These are phyloP conservation scores for Solanum ossicruentum DNA, from an alignment of 257 asterid species.

Conservation along the genomic window DNA sequence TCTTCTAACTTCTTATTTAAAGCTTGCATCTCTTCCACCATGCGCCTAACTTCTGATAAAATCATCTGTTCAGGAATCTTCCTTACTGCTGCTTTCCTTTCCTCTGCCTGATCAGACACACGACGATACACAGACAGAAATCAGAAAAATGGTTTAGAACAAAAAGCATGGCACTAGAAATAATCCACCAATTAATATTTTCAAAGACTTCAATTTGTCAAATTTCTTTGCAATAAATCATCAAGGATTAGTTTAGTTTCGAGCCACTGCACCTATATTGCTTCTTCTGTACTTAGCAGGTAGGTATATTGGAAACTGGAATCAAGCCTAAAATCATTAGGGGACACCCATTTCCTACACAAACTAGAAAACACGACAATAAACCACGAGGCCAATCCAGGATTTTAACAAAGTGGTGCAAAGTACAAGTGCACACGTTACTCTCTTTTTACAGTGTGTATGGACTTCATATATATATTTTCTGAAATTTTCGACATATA, in stretches of 20 bases:
- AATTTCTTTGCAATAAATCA: not conserved
- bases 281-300: not conserved
- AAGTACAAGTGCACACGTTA: not conserved
- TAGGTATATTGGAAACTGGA: not conserved
- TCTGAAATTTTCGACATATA: not conserved
- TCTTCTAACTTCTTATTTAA: slow-evolving; percentile 80
- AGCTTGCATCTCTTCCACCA: slow-evolving; percentile 88
- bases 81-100: slow-evolving; percentile 43
- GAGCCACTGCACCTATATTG: not conserved
- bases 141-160: not conserved
- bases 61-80: slow-evolving; percentile 80
- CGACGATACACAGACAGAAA: not conserved
- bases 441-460: not conserved
- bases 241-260: not conserved
- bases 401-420: not conserved
- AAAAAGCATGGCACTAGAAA: not conserved
- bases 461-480: not conserved
- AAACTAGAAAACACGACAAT: not conserved
- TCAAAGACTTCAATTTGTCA: not conserved
- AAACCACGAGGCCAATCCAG: not conserved
- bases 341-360: not conserved
- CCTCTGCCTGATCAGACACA: slow-evolving; percentile 40
- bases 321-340: not conserved
- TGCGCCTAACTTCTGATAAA: slow-evolving; percentile 64
- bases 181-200: not conserved